phyloP scores from a whole-genome alignment of 2,329 filamentous ascomycete genomes.

The Rutstroemia sp. region DNA sequence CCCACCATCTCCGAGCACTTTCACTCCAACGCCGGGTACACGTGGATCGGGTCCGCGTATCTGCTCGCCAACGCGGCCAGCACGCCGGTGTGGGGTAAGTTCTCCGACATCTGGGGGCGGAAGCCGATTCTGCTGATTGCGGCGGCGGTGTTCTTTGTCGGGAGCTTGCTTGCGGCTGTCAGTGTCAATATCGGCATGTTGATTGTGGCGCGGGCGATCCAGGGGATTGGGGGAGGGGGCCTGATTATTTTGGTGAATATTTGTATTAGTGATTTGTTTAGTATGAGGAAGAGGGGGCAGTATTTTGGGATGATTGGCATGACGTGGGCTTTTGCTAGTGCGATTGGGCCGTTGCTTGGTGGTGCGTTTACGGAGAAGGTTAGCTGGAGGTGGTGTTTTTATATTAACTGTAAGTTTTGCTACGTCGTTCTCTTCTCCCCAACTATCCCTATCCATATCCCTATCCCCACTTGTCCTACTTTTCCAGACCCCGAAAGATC shows the following conservation, averaged over 20 bases:
- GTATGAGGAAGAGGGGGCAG: slow-evolving; percentile 35
- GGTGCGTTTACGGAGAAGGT: slow-evolving; percentile 57
- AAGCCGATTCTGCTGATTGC: slow-evolving; percentile 45
- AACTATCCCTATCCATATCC: too few relatives aligned
- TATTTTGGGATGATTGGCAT: slow-evolving; percentile 60
- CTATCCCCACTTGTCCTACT: too few relatives aligned
- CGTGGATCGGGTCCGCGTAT: slow-evolving; percentile 72
- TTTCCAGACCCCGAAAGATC: neutral
- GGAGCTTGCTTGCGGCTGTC: slow-evolving; percentile 42
- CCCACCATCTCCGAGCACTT: slow-evolving; percentile 51
- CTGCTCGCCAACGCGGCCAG: slow-evolving; percentile 61
- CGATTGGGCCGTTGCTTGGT: slow-evolving; percentile 58
- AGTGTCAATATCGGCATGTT: slow-evolving; percentile 39
- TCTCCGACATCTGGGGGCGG: slow-evolving; percentile 51
- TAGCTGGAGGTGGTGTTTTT: slow-evolving; percentile 51
- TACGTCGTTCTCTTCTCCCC: neutral
- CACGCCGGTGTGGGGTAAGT: slow-evolving; percentile 58
- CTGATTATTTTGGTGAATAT: slow-evolving; percentile 46
- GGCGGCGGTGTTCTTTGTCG: slow-evolving; percentile 43
- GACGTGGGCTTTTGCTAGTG: slow-evolving; percentile 54
- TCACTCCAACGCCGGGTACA: slow-evolving; percentile 46
- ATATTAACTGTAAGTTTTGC: slow-evolving; percentile 23
- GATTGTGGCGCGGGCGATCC: slow-evolving; percentile 34
- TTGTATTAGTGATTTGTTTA: slow-evolving; percentile 47
- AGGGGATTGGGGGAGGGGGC: slow-evolving; percentile 42